A percentile compares a stretch with the other conserved stretches of the same genome.
Evolutionary conservation across 331 rosid genomes (phyloP).

Genomic region (Prunus yedoensis): DNA sequence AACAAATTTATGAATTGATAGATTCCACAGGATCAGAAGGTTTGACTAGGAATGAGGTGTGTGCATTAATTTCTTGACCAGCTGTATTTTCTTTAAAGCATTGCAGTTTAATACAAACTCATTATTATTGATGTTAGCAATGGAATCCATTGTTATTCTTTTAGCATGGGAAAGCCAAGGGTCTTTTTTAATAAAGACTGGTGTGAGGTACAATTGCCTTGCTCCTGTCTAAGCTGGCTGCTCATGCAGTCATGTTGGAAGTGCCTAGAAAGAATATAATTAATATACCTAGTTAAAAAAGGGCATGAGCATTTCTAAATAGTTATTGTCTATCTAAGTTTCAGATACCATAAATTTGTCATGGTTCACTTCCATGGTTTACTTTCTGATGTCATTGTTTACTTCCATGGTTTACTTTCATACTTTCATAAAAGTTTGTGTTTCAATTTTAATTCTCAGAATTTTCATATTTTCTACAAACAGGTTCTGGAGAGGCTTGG

Average conservation of each 20-base stretch:
- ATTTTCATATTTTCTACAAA: slow-evolving; percentile 26
- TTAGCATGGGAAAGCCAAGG: not conserved
- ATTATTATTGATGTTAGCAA: not conserved
- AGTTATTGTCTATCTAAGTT: not conserved
- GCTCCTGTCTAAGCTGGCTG: not conserved
- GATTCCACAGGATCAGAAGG: slow-evolving; percentile 82
- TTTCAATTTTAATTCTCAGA: slow-evolving; percentile 27
- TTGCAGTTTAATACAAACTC: not conserved
- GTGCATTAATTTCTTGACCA: slow-evolving; percentile 11
- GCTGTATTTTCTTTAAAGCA: slow-evolving; percentile 1
- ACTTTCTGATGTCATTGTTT: not conserved
- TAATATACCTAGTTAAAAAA: not conserved
- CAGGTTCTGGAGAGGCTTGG: slow-evolving; percentile 81
- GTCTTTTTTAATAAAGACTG: not conserved
- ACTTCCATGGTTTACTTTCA: not conserved
- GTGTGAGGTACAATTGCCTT: not conserved
- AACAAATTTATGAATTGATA: slow-evolving; percentile 75
- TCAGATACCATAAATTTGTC: not conserved
- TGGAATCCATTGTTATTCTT: not conserved
- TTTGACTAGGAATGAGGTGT: slow-evolving; percentile 56
- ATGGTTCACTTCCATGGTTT: not conserved
- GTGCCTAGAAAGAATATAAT: not conserved
- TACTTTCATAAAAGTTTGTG: slow-evolving; percentile 15
- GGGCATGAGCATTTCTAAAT: not conserved
- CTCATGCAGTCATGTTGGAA: not conserved